Evolutionary conservation across 2,329 filamentous ascomycete genomes (phyloP).

Genomic region (Trichoderma aggressivum): DNA sequence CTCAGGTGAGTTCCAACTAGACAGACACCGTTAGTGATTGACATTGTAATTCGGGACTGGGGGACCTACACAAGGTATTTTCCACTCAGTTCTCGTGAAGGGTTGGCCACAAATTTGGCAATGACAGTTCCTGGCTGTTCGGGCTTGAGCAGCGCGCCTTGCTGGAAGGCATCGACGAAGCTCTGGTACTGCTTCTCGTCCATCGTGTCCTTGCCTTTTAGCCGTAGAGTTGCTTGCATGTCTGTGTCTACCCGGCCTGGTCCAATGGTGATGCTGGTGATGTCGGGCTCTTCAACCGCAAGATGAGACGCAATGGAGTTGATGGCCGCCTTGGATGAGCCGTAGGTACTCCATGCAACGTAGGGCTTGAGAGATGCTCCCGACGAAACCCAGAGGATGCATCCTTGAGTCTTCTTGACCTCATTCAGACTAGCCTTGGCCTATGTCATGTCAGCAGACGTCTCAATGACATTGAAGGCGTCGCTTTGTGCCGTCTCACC

Average conservation of each 20-base stretch:
- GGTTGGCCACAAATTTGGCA: slow-evolving; percentile 68
- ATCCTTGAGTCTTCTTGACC: slow-evolving; percentile 65
- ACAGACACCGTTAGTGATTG: slow-evolving; percentile 11
- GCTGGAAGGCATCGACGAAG: slow-evolving; percentile 67
- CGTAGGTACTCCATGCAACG: slow-evolving; percentile 74
- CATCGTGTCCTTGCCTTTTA: slow-evolving; percentile 52
- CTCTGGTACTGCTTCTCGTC: slow-evolving; percentile 55
- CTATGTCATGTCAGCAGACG: slow-evolving; percentile 40
- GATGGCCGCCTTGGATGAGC: slow-evolving; percentile 76
- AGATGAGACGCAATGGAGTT: slow-evolving; percentile 76
- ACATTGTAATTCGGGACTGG: not conserved
- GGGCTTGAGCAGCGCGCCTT: slow-evolving; percentile 70
- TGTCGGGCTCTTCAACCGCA: slow-evolving; percentile 70
- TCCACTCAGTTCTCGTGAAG: slow-evolving; percentile 66
- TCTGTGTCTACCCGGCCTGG: slow-evolving; percentile 84
- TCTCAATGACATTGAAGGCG: not conserved
- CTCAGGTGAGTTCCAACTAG: slow-evolving; percentile 42
- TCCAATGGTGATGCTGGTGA: slow-evolving; percentile 68
- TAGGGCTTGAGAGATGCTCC: slow-evolving; percentile 69
- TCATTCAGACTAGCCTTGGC: slow-evolving; percentile 66
- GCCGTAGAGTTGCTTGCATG: slow-evolving; percentile 82
- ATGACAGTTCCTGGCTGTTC: slow-evolving; percentile 86
- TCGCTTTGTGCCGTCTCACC: slow-evolving; percentile 45
- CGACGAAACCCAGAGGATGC: slow-evolving; percentile 75
- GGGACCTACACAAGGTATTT: slow-evolving; percentile 63